Base-by-base conservation (phyloP, 106 monocot genomes). In the Dendrobium huoshanense region DNA sequence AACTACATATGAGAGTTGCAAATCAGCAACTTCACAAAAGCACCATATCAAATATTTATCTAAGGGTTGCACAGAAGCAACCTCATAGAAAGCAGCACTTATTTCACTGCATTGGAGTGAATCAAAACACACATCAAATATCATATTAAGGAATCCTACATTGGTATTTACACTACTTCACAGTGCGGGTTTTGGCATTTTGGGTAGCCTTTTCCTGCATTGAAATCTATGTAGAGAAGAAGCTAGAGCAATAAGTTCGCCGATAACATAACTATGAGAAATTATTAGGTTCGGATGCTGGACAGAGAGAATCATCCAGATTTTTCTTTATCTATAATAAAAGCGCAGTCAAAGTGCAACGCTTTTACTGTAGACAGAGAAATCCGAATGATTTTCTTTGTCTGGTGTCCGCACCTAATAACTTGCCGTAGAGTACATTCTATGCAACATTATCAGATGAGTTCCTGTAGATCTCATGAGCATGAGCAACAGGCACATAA, bases 401-500 rank as follows among this genome's bases (percentile, higher is more conserved):
- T n/a, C n/a, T n/a, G n/a, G n/a, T n/a, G n/a, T n/a, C n/a, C n/a
- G n/a, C n/a, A n/a, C n/a, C n/a, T n/a, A n/a, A n/a, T n/a, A n/a
- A n/a, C n/a, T n/a, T n/a, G n/a, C n/a, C n/a, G 37, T 4, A 20
- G 37, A 9, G 45, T 51, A 13, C 33, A 29, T 70, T 70, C 16
- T 76, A 76, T 43, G 41, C 41, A n/a, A 43, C 43, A n/a, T 31
- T 0, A 13, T 45, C 76, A 49, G 76, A 24, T 27, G 49, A 44
- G 24, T 76, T 76, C 67, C 47, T 92, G 41, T 92, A 89, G 73
- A 96, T 94, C 83, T 92, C 92, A 73, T 95, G 89, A 1, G 85
- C 98, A 79, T 86, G 92, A 20, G 89, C 91, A 17, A 83, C 83
- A 0, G 98, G 85, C 37, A 95, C 94, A 78, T 95, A 98, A 31